Percentiles rank a stretch among this genome's conserved stretches.
Conservation (phyloP, 1,284 basidiomycete species). For the Coniferiporia sulphurascens region DNA sequence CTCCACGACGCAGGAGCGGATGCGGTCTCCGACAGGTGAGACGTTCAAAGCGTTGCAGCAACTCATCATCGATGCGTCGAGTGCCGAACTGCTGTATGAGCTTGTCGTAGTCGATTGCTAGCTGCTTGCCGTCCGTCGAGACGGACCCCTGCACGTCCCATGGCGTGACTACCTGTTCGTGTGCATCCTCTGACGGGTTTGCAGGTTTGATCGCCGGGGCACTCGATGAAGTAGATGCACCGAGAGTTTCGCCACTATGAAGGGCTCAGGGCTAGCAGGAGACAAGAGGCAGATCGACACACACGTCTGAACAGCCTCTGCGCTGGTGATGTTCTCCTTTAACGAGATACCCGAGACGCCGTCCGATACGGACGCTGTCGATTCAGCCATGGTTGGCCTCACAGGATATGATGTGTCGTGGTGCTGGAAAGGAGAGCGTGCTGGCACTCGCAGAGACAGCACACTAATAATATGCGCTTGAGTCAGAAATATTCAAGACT, state of each 20-base stretch:
- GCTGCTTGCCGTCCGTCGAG: constrained; percentile 83
- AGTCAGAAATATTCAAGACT: too few relatives aligned
- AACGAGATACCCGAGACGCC: constrained; percentile 3
- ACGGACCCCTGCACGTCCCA: constrained; percentile 98
- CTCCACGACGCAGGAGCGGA: constrained; percentile 83
- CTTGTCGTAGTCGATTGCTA: constrained; percentile 96
- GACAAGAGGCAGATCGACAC: background rate
- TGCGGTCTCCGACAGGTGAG: constrained; percentile 92
- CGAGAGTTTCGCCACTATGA: background rate
- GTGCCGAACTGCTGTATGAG: constrained; percentile 94
- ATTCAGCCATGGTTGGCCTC: background rate
- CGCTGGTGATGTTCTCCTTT: background rate
- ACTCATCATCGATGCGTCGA: constrained; percentile 66
- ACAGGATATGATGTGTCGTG: too few relatives aligned
- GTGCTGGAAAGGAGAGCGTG: background rate
- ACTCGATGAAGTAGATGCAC: constrained; percentile 8
- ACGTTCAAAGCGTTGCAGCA: constrained; percentile 88
- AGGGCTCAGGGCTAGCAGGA: background rate
- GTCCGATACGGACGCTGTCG: background rate
- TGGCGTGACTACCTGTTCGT: constrained; percentile 90
- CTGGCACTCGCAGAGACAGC: background rate
- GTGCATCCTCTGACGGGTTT: constrained; percentile 25
- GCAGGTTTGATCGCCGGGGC: constrained; percentile 32
- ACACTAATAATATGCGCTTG: too few relatives aligned
- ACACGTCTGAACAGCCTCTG: constrained; percentile 7